phyloP scores from a whole-genome alignment of 2,329 filamentous ascomycete genomes.

The Didymella arachidicola region DNA sequence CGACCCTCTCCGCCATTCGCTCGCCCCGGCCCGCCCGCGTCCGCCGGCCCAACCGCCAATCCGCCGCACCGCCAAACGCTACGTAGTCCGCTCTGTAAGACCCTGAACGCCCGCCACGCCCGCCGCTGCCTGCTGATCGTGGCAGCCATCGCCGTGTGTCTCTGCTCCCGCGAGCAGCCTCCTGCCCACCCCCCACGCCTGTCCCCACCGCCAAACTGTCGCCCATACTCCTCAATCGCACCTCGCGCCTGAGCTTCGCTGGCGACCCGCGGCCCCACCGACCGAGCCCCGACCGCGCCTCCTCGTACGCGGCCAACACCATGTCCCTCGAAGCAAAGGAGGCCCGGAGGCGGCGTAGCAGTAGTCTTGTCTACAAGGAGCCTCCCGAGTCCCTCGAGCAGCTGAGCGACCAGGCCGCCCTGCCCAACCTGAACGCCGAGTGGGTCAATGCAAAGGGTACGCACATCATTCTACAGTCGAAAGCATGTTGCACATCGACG shows the following conservation, averaged over 20 bases:
- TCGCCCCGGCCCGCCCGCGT: constrained; percentile 18
- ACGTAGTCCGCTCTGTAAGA: constrained; percentile 31
- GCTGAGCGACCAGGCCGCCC: constrained; percentile 91
- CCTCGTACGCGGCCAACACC: constrained; percentile 27
- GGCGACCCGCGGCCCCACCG: constrained; percentile 69
- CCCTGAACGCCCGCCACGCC: constrained; percentile 27
- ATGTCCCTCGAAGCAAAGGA: constrained; percentile 59
- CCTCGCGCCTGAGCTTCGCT: constrained; percentile 81
- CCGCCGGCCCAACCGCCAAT: not conserved
- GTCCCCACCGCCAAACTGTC: constrained; percentile 93
- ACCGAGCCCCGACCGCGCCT: constrained; percentile 37
- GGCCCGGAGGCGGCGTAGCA: constrained; percentile 89
- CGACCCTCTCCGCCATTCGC: constrained; percentile 32
- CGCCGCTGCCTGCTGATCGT: constrained; percentile 4
- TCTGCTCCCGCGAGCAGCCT: constrained; percentile 10
- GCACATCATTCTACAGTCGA: not conserved
- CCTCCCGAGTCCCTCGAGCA: constrained; percentile 96
- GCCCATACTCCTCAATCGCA: constrained; percentile 87
- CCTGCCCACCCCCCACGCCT: constrained; percentile 3
- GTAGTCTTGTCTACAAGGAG: constrained; percentile 98
- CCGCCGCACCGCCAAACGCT: constrained; percentile 1
- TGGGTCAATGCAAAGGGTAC: constrained; percentile 99
- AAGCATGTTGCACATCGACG: not conserved
- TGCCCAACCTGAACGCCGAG: constrained; percentile 96
- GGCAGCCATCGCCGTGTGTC: constrained; percentile 15